Base-by-base conservation (phyloP, 2,329 filamentous ascomycete genomes). In the Chrysoporthe cubensis region DNA sequence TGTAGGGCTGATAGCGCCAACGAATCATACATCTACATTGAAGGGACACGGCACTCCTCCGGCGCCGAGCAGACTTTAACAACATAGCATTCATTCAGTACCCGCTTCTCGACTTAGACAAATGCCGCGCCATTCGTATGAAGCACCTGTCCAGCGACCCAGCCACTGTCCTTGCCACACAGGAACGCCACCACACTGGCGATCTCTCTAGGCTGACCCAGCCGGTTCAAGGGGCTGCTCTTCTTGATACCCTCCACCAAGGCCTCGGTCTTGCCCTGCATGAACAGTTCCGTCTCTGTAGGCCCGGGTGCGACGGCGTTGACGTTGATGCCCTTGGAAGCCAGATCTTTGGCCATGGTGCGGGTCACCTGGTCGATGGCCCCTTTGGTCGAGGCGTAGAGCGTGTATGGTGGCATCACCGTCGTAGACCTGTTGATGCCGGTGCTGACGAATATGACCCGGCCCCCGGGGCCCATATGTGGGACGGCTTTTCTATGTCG, bases 321-420 rank as follows among this genome's bases (percentile, higher is more conserved):
- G 67, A 83, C 80, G 4, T 76, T 78, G 74, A 88, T 85, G 2
- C 82, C 82, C 71, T 81, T 83, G 11, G 76, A 71, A 1, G 80
- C 85, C 32, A 88, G 80, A 64, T 88, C 86, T 75, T 87, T 88
- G 57, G 83, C 80, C 69, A 88, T 75, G 2, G 83, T 76, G 13
- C 85, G 81, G 0, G 82, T 82, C 78, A 89, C 83, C 74, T 88
- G 85, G 74, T 89, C 86, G 52, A 90, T 81, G 9, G 87, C 85
- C 60, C 85, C 87, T 73, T 90, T 90, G 56, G 83, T 86, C 0
- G 82, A 78, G 11, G 79, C 79, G 74, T 89, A 90, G 9, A 87
- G 78, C 18, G 84, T 77, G 70, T 87, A 86, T 0, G 73, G 70
- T 0, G 83, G 79, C 37, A 77, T 65, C 1, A 87, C 77, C 3